Percentiles rank a stretch among this genome's conserved stretches.
Conservation (phyloP, 2,329 filamentous ascomycete species). For the Didymella arachidicola region DNA sequence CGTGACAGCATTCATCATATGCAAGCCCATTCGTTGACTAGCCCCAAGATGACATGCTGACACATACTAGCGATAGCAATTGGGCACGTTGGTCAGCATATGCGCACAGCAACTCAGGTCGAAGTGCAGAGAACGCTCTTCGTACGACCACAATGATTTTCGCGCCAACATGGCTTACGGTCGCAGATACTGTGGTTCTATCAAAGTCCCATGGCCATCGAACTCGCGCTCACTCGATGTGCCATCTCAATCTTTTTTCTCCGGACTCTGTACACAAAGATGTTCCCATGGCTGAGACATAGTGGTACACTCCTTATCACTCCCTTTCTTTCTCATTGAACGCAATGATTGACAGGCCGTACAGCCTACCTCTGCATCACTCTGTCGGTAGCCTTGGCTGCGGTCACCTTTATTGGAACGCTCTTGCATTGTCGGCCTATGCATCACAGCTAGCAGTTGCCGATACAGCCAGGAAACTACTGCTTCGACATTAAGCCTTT, state of each 20-base stretch:
- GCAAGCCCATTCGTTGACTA: slow-evolving; percentile 15
- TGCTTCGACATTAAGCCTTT: slow-evolving; percentile 32
- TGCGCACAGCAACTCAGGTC: slow-evolving; percentile 6
- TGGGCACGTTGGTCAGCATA: slow-evolving; percentile 27
- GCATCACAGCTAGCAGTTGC: slow-evolving; percentile 31
- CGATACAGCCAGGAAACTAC: slow-evolving; percentile 23
- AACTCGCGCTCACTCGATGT: not conserved
- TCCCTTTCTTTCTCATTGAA: not conserved
- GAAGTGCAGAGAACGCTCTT: not conserved
- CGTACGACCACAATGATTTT: not conserved
- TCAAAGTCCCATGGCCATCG: not conserved
- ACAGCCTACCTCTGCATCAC: not conserved
- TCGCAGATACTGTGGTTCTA: not conserved
- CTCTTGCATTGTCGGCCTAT: slow-evolving; percentile 31
- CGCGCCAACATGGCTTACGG: not conserved
- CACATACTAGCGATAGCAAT: slow-evolving; percentile 24
- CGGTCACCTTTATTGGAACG: not conserved
- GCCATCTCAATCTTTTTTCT: not conserved
- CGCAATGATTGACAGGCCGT: not conserved
- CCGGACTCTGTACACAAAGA: not conserved
- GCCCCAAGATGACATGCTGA: not conserved
- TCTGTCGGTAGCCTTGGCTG: not conserved
- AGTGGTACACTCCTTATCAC: not conserved
- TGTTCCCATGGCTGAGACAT: not conserved
- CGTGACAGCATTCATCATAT: slow-evolving; percentile 24